phyloP scores from a whole-genome alignment of 352 stramenopile genomes.

The Globisporangium cylindrosporum region DNA sequence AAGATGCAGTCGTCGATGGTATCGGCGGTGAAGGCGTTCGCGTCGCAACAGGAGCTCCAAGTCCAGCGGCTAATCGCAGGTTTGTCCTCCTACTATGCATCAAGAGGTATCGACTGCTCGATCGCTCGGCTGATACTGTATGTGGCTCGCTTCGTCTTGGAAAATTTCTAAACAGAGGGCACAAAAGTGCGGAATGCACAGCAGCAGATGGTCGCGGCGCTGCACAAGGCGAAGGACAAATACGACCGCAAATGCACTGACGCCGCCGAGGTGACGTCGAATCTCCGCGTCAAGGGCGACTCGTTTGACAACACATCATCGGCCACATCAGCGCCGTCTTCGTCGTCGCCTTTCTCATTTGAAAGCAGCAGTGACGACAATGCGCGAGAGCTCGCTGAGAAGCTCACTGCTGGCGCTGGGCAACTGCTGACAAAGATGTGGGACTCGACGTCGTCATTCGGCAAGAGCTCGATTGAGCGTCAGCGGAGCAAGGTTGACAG shows the following conservation, averaged over 20 bases:
- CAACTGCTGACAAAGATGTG: conserved; percentile 83
- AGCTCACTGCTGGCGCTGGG: conserved; percentile 45
- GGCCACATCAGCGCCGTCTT: conserved; percentile 9
- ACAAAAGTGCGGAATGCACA: conserved; percentile 65
- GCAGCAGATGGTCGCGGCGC: conserved; percentile 51
- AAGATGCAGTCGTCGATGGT: conserved; percentile 65
- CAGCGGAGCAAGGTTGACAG: conserved; percentile 59
- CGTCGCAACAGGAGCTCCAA: conserved; percentile 69
- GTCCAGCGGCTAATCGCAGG: conserved; percentile 71
- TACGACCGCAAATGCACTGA: conserved; percentile 77
- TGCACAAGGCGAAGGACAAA: conserved; percentile 74
- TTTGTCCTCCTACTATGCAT: conserved; percentile 17
- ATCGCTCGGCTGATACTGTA: background rate
- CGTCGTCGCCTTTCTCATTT: conserved; percentile 6
- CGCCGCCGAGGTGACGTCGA: conserved; percentile 47
- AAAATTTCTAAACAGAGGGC: conserved; percentile 39
- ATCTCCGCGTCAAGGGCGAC: conserved; percentile 31
- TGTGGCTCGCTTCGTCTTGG: conserved; percentile 1
- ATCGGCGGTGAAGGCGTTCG: conserved; percentile 58
- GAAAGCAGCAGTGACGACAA: conserved; percentile 18
- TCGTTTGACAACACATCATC: conserved; percentile 7
- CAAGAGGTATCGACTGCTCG: too few species aligned
- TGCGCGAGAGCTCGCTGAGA: conserved; percentile 62
- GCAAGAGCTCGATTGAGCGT: conserved; percentile 57
- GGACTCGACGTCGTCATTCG: conserved; percentile 70